These are phyloP conservation scores for Castanea mollissima DNA, from an alignment of 306 rosid species.

Conservation along the genomic window DNA sequence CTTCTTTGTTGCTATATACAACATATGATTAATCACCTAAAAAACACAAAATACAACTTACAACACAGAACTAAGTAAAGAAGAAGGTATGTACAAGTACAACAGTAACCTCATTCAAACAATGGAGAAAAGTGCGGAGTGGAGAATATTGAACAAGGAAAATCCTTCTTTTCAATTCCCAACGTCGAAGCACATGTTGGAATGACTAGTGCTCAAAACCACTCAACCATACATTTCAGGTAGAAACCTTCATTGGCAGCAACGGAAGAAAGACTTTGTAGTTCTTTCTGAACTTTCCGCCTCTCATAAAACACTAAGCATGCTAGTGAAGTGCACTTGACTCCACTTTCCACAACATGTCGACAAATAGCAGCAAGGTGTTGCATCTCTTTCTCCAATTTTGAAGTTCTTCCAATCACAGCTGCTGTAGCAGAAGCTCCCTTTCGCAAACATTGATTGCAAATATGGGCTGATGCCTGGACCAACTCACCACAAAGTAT, in stretches of 20 bases:
- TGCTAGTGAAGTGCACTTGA: no score
- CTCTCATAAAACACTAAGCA: no score
- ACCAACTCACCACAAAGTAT: conserved; percentile 78
- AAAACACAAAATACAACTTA: background rate
- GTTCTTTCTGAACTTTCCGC: no score
- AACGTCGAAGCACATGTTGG: background rate
- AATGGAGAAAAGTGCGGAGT: no score
- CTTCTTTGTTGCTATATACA: background rate
- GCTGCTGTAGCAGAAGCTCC: conserved; percentile 60
- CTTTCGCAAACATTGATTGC: conserved; percentile 61
- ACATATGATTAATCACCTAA: background rate
- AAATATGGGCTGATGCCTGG: conserved; percentile 66
- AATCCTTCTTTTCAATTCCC: background rate
- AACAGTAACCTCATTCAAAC: no score
- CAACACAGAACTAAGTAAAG: background rate
- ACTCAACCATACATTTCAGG: no score
- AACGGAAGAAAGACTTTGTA: no score
- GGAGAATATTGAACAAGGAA: background rate
- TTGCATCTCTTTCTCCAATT: conserved; percentile 83
- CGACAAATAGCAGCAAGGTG: conserved; percentile 84
- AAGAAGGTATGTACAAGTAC: no score
- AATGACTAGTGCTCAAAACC: background rate
- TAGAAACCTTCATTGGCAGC: no score
- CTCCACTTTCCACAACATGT: conserved; percentile 61
- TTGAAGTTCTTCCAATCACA: conserved; percentile 65